Base-by-base conservation (phyloP, 78 protist genomes). In the Dictyostelium purpureum region DNA sequence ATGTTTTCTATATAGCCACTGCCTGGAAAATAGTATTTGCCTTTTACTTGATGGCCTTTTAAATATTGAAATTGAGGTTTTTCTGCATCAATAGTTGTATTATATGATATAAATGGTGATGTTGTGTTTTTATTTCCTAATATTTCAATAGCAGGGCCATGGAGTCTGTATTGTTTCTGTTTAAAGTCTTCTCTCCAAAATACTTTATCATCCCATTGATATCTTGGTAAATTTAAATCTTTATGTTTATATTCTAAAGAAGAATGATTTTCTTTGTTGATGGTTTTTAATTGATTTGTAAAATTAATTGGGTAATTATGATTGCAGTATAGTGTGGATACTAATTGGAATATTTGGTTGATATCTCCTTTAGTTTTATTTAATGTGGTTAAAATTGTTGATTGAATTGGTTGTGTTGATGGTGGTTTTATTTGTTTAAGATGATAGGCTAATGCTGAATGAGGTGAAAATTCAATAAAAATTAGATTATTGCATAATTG, bases 41-140 rank as follows among this genome's bases (percentile, higher is more conserved):
- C 43, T 24, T 65, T 51, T 4, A 80, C 37, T 63, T 51, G 47
- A 42, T 80, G 89, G 10, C 89, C 89, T 31, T 80, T 80, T 9
- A 80, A 52, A 73, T 67, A 40, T 67, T 21, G 9, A 40, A 67
- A 67, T 67, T 47, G 76, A 18, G 35, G 35, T 21, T 52, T 67
- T 11, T 67, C 37, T 19, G 37, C 19, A 31, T 67, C 38, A 31
- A 67, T 67, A 67, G 11, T 11, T 42, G 76, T 67, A 19, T 67
- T 37, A 43, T 42, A 70, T 43, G 77, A 59, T 40, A 42, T 18
- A 57, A n/a, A n/a, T n/a, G n/a, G n/a, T n/a, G 57, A 6, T 2
- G 18, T 43, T 35, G 18, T 14, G 16, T 16, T 19, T 38, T 21
- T 19, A 18, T 24, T 24, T 24, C 77, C 77, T 3, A 70, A 7